phyloP scores from a whole-genome alignment of 1,284 basidiomycete species.

The Sporisorium exsertum region DNA sequence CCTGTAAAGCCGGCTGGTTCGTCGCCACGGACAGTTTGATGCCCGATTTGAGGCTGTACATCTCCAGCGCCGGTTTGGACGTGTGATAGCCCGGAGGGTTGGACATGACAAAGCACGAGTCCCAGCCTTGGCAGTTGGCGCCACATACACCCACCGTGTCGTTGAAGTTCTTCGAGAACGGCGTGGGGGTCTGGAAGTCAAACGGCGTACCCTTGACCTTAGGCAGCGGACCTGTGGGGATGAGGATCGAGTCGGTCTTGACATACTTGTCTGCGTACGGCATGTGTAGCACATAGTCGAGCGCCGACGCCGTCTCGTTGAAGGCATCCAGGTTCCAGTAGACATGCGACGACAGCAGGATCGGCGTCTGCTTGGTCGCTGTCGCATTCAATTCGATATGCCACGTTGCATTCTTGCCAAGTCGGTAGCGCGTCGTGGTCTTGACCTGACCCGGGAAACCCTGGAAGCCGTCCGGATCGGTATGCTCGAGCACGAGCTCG shows the following conservation, averaged over 20 bases:
- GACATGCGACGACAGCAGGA: slow-evolving; percentile 65
- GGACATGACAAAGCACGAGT: slow-evolving; percentile 60
- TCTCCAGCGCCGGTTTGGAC: slow-evolving; percentile 46
- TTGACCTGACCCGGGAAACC: slow-evolving; percentile 60
- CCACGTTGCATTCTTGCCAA: slow-evolving; percentile 46
- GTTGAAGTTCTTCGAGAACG: slow-evolving; percentile 54
- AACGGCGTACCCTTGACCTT: slow-evolving; percentile 48
- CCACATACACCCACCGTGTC: slow-evolving; percentile 58
- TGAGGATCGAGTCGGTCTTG: slow-evolving; percentile 51
- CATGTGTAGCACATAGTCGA: slow-evolving; percentile 59
- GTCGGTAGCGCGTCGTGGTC: slow-evolving; percentile 42
- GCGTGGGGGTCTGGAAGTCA: slow-evolving; percentile 52
- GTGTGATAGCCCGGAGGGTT: slow-evolving; percentile 52
- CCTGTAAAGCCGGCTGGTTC: slow-evolving; percentile 58
- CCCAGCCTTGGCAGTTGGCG: slow-evolving; percentile 59
- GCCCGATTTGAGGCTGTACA: slow-evolving; percentile 54
- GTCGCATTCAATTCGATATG: slow-evolving; percentile 56
- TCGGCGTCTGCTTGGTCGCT: slow-evolving; percentile 50
- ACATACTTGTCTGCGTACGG: slow-evolving; percentile 59
- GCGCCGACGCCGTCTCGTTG: slow-evolving; percentile 37
- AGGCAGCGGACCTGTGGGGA: slow-evolving; percentile 57
- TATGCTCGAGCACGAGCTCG: slow-evolving; percentile 51
- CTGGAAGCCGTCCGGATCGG: slow-evolving; percentile 62
- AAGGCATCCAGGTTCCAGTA: slow-evolving; percentile 66
- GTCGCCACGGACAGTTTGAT: slow-evolving; percentile 57